Conservation (phyloP, 768 basidiomycete genomes). For the Boletus reticulatus region DNA sequence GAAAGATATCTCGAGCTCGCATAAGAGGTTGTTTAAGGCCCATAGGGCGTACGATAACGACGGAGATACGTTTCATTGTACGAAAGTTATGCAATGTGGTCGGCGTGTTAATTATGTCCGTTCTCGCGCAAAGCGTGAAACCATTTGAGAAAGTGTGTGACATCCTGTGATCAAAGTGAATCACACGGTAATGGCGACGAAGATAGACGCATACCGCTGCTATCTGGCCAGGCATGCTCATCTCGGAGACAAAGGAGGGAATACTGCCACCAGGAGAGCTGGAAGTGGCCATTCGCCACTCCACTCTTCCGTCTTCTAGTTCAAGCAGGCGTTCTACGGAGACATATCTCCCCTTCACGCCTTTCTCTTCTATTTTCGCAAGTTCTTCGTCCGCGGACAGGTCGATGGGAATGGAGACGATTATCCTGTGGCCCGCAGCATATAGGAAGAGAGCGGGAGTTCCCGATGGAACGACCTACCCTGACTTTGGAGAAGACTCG, state of each 20-base stretch:
- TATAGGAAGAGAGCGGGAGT: background rate
- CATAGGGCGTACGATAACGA: background rate
- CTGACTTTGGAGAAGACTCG: constrained; percentile 50
- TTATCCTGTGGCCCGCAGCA: constrained; percentile 20
- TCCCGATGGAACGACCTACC: constrained; percentile 40
- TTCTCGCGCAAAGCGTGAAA: constrained; percentile 37
- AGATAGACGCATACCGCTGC: constrained; percentile 42
- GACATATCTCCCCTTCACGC: constrained; percentile 64
- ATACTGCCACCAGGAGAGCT: constrained; percentile 70
- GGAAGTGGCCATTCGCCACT: constrained; percentile 82
- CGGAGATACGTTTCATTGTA: background rate
- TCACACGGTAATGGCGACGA: background rate
- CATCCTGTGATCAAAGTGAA: constrained; percentile 48
- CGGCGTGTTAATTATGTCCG: background rate
- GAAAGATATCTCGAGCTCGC: constrained; percentile 86
- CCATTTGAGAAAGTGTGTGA: constrained; percentile 72
- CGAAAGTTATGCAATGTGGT: background rate
- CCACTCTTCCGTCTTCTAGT: constrained; percentile 58
- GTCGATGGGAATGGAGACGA: constrained; percentile 69
- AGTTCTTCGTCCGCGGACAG: constrained; percentile 56
- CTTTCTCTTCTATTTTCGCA: constrained; percentile 59
- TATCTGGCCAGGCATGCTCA: constrained; percentile 59
- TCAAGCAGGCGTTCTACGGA: constrained; percentile 66
- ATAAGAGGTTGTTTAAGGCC: constrained; percentile 26
- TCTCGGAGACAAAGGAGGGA: constrained; percentile 62